Percentiles rank a stretch among this genome's conserved stretches.
Conservation (phyloP, 2,329 filamentous ascomycete species). For the Pezicula radicicola region DNA sequence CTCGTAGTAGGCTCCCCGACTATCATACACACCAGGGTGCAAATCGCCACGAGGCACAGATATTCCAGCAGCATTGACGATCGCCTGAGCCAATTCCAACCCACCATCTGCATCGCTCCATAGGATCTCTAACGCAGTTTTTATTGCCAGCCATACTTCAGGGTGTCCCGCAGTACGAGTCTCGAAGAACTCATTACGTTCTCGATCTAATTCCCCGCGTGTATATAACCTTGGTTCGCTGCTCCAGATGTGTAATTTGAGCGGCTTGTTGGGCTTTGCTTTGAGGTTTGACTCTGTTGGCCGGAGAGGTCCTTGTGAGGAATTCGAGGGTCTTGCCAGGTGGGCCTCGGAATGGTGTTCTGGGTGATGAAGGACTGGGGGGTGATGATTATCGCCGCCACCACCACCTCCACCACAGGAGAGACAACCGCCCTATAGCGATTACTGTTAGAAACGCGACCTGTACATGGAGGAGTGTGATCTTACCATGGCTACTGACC, state of each 20-base stretch:
- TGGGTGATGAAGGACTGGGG: no score
- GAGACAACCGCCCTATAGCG: no score
- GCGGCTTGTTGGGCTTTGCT: conserved; percentile 68
- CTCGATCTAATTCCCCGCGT: conserved; percentile 60
- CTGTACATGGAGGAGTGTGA: no score
- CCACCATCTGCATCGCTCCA: conserved; percentile 45
- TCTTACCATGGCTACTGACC: no score
- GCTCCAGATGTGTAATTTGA: conserved; percentile 64
- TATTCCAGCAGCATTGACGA: conserved; percentile 75
- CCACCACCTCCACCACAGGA: no score
- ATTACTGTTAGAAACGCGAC: no score
- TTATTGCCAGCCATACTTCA: conserved; percentile 79
- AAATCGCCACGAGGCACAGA: conserved; percentile 72
- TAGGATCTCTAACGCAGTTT: conserved; percentile 64
- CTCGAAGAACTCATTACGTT: conserved; percentile 85
- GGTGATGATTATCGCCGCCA: no score
- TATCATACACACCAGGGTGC: conserved; percentile 69
- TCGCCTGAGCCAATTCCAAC: conserved; percentile 70
- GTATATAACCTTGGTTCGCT: conserved; percentile 67
- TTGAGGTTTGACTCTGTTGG: conserved; percentile 38
- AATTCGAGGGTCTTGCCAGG: conserved; percentile 15
- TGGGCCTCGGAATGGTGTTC: no score
- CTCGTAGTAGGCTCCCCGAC: conserved; percentile 66
- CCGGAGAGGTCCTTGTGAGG: background rate
- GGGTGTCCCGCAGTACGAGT: conserved; percentile 74